Evolutionary conservation across 305 asterid genomes (phyloP).

Genomic region (Salvia sclarea): DNA sequence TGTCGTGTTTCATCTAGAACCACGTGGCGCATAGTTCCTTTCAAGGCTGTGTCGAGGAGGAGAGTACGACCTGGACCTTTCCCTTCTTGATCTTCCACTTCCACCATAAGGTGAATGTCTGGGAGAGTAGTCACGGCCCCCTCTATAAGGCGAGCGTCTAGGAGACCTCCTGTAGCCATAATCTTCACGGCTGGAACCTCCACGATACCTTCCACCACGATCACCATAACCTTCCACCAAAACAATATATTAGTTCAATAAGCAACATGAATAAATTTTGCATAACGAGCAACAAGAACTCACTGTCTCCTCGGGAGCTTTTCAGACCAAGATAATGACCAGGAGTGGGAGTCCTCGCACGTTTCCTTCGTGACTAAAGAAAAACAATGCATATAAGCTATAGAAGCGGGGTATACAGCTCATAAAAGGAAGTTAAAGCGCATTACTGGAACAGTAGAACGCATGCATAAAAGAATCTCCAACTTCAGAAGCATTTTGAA

Average conservation of each 20-base stretch:
- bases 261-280: slow-evolving; percentile 1
- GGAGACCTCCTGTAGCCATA: slow-evolving; percentile 73
- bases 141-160: slow-evolving; percentile 57
- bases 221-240: slow-evolving; percentile 51
- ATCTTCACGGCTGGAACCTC: slow-evolving; percentile 71
- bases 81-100: slow-evolving; percentile 85
- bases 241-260: slow-evolving; percentile 25
- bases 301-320: slow-evolving; percentile 75
- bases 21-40: slow-evolving; percentile 66
- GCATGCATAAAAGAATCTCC: not conserved
- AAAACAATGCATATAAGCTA: slow-evolving; percentile 30
- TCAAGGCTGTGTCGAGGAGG: slow-evolving; percentile 69
- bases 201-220: slow-evolving; percentile 60
- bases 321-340: slow-evolving; percentile 96
- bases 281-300: slow-evolving; percentile 33
- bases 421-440: slow-evolving; percentile 5
- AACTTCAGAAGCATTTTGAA: not conserved
- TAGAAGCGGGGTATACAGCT: slow-evolving; percentile 25
- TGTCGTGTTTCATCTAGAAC: slow-evolving; percentile 51
- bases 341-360: slow-evolving; percentile 95
- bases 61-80: slow-evolving; percentile 76
- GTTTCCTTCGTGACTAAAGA: slow-evolving; percentile 87
- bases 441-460: not conserved
- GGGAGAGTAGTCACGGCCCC: slow-evolving; percentile 61
- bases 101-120: slow-evolving; percentile 68